Evolutionary conservation across 345 rosid species (phyloP), one percentile per base, ranked within the genome.

Genomic region (Eucalyptus tenuipes): DNA sequence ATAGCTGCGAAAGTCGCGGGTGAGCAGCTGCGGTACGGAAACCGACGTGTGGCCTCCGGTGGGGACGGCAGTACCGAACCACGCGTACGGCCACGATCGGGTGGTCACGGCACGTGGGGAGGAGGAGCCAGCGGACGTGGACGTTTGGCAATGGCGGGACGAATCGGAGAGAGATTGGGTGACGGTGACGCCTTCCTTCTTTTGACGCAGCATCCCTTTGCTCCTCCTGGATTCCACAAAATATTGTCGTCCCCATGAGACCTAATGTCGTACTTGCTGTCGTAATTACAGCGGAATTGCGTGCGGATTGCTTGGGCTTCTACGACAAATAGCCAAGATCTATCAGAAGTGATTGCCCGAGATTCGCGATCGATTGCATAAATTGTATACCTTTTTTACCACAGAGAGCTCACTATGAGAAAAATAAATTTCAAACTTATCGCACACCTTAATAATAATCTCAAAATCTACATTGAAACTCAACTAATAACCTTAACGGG

Each of bases 401-500:
- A 31, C 24, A 13, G 7, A 68, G 24, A 16, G 8, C 10, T 18
- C 24, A 0, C 15, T 0, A 1, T 7, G 10, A 33, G 5, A 8
- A 25, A 1, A 8, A 31, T 4, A 66, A 8, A 66, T 31, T 31
- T 16, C 22, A 3, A 66, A 0, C 24, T 31, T 4, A 31, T 8
- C 2, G 2, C 1, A 66, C 7, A 1, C 12, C 24, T 17, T 66
- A 15, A 66, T 31, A 14, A 66, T n/a, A 4, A 14, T 14, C 18
- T 15, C 22, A 8, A 7, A 68, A 7, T n/a, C 0, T 24, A 4
- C 5, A 5, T 17, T 17, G 24, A 17, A 68, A 68, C 12, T 31
- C 6, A 1, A 66, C 0, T 5, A 7, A 20, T 18, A 52, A 22
- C 25, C 25, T 14, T 1, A 64, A 64, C 2, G 4, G 31, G 75